Base-by-base conservation (phyloP, 1,284 basidiomycete species). In the Anthracocystis panici-leucophaei region DNA sequence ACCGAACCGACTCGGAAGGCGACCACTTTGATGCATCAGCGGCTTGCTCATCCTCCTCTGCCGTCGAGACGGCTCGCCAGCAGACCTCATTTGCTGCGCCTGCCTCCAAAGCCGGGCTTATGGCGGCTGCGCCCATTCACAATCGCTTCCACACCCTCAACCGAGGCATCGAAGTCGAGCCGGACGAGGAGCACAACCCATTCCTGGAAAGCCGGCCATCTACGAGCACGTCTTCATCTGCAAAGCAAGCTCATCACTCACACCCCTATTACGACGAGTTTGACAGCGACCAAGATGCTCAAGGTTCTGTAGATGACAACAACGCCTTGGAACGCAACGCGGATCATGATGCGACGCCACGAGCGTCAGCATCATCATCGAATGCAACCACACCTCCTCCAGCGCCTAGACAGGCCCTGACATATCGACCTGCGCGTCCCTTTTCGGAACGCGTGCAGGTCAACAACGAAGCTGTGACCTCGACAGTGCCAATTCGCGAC, bases 401-500 rank as follows among this genome's bases (percentile, higher is more conserved):
- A 7, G 14, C 35, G 5, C 52, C 52, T 18, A 33, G 51, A 7
- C 42, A 48, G 8, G 25, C 57, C 14, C 8, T 40, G 27, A 11
- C 42, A 9, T 60, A 61, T 35, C 65, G 64, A 16, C 57, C 60
- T 4, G 71, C 71, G 9, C 65, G 65, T 18, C 57, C 65, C 9
- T 60, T 68, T 23, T 68, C 65, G 0, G 59, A 59, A 11, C 57
- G 45, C 25, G 57, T 68, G 20, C 35, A 42, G n/a, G 72, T 75
- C 8, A 49, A 57, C n/a, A 75, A 65, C 44, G 51, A 63, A 50
- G 41, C 57, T 8, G 44, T 69, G 21, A 46, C 57, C 2, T 25
- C 54, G 25, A 38, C 42, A 18, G 23, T 55, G 18, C 73, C 73
- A 23, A 77, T 83, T 48, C 73, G 79, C 20, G 81, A 83, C 51